Evolutionary conservation across 208 protist genomes (phyloP).

Genomic region (Wallacemonas sp.): DNA sequence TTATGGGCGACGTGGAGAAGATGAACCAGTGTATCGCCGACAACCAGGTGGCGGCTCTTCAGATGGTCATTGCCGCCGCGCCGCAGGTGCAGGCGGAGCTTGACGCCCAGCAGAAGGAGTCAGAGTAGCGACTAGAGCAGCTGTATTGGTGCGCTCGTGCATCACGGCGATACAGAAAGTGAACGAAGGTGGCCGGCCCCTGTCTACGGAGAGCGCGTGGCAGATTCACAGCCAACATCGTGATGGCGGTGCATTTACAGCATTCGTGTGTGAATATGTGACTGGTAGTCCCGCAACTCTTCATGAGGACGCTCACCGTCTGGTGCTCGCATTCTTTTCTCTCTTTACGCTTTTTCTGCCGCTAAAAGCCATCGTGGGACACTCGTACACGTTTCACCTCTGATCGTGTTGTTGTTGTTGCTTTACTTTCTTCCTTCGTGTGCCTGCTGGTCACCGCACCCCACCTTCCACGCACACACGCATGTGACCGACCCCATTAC

Average conservation of each 20-base stretch:
- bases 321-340: not conserved
- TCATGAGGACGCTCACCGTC: too few species aligned
- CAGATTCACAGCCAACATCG: too few species aligned
- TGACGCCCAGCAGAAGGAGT: constrained; percentile 6
- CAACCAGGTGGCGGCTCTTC: constrained; percentile 54
- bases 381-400: too few species aligned
- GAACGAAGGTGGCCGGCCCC: constrained; percentile 5
- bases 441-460: not conserved
- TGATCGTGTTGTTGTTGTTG: too few species aligned
- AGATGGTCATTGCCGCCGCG: constrained; percentile 57
- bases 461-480: not conserved
- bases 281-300: too few species aligned
- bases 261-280: not conserved
- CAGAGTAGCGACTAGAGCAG: not conserved
- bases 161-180: too few species aligned
- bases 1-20: constrained; percentile 32
- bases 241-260: too few species aligned
- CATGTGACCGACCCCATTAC: not conserved
- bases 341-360: not conserved
- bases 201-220: too few species aligned
- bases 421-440: too few species aligned
- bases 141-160: too few species aligned
- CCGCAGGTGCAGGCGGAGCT: not conserved
- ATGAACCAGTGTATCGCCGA: constrained; percentile 61
- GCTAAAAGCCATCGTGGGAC: too few species aligned